These are phyloP conservation scores for Mycena leptocephala DNA, from an alignment of 768 basidiomycete genomes.

Conservation along the genomic window DNA sequence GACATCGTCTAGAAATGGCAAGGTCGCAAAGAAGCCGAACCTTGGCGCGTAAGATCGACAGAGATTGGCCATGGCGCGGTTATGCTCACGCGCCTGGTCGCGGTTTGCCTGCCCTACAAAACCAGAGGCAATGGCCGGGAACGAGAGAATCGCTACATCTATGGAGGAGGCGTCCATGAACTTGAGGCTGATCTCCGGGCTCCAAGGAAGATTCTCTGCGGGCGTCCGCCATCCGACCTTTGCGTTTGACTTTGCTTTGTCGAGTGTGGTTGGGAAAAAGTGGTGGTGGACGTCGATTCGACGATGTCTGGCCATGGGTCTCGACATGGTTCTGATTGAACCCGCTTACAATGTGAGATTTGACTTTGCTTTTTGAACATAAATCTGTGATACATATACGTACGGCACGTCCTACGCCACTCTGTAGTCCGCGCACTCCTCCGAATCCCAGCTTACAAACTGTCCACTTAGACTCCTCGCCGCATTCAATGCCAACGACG, in stretches of 20 bases:
- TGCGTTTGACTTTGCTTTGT: constrained; percentile 63
- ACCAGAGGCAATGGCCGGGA: constrained; percentile 69
- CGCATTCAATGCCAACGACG: constrained; percentile 79
- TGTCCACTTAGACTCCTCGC: constrained; percentile 76
- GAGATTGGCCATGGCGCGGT: constrained; percentile 63
- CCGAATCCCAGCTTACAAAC: constrained; percentile 88
- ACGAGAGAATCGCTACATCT: constrained; percentile 76
- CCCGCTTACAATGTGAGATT: too few relatives aligned
- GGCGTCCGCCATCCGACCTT: constrained; percentile 77
- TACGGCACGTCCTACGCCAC: neutral
- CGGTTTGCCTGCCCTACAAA: constrained; percentile 58
- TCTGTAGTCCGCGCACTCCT: constrained; percentile 74
- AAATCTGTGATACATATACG: neutral
- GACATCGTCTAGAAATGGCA: constrained; percentile 76
- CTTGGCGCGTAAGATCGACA: constrained; percentile 65
- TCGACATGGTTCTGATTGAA: neutral
- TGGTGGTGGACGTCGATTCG: constrained; percentile 87
- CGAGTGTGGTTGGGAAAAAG: constrained; percentile 70
- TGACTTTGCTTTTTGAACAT: neutral
- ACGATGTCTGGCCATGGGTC: constrained; percentile 15
- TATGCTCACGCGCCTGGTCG: constrained; percentile 60
- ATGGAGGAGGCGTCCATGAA: constrained; percentile 76
- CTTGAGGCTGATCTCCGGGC: constrained; percentile 67
- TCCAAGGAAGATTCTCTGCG: constrained; percentile 78
- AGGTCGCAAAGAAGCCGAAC: constrained; percentile 81